Conservation (phyloP, 208 protist genomes). For the Sergeia podlipaevii region DNA sequence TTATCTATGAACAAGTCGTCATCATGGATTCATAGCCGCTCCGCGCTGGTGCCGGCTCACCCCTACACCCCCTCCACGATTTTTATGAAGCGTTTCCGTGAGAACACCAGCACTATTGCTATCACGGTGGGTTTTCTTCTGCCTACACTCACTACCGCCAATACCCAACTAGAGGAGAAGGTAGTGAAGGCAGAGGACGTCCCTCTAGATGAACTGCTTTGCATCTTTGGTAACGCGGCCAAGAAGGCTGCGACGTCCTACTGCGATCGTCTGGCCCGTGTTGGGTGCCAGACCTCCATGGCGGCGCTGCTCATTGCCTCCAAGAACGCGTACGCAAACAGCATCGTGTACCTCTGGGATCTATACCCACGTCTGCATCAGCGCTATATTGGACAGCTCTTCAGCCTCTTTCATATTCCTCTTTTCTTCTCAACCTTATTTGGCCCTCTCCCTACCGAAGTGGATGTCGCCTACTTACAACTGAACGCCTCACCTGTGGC, state of each 20-base stretch:
- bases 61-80: constrained; percentile 46
- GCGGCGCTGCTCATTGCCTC: constrained; percentile 38
- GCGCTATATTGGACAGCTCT: constrained; percentile 47
- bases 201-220: constrained; percentile 42
- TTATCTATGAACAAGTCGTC: no score
- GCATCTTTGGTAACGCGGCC: constrained; percentile 26
- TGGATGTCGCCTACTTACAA: constrained; percentile 39
- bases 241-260: constrained; percentile 29
- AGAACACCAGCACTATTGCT: constrained; percentile 57
- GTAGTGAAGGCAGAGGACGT: constrained; percentile 56
- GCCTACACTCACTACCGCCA: constrained; percentile 46
- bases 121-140: constrained; percentile 52
- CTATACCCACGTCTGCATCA: constrained; percentile 66
- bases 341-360: constrained; percentile 74
- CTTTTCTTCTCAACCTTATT: constrained; percentile 49
- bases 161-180: constrained; percentile 49
- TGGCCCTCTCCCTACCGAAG: constrained; percentile 22
- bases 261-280: constrained; percentile 45
- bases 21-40: no score
- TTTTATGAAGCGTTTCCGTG: constrained; percentile 37
- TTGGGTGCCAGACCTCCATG: constrained; percentile 49
- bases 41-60: constrained; percentile 41
- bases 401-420: constrained; percentile 44
- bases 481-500: constrained; percentile 22
- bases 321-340: constrained; percentile 33